Evolutionary conservation across 164 flowering plant genomes (phyloP).

Genomic region (Tetrastigma voinierianum): DNA sequence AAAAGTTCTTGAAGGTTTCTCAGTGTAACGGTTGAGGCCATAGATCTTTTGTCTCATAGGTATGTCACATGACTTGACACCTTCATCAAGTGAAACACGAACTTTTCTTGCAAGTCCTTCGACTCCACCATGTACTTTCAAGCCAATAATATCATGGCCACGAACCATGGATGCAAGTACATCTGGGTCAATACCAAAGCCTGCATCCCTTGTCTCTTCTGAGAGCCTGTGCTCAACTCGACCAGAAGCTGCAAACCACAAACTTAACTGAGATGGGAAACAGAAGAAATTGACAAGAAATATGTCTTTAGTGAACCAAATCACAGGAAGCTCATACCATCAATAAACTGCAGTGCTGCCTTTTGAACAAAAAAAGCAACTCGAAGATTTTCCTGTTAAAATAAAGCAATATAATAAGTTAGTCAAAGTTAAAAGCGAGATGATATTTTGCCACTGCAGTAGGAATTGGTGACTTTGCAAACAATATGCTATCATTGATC

Average conservation of each 20-base stretch:
- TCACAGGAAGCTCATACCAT: slow-evolving; percentile 20
- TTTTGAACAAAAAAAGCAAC: slow-evolving; percentile 36
- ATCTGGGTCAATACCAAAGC: slow-evolving; percentile 30
- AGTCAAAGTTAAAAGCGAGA: no score
- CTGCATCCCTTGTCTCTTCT: slow-evolving; percentile 28
- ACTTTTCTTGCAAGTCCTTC: slow-evolving; percentile 26
- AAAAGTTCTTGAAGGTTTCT: slow-evolving; percentile 30
- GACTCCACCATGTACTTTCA: slow-evolving; percentile 22
- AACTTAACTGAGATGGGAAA: background rate
- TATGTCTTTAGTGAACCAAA: background rate
- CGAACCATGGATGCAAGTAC: slow-evolving; percentile 37
- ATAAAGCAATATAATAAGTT: background rate
- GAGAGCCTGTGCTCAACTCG: slow-evolving; percentile 22
- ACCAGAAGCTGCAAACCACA: slow-evolving; percentile 18
- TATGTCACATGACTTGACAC: slow-evolving; percentile 15
- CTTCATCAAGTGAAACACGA: slow-evolving; percentile 26
- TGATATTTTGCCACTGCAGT: no score
- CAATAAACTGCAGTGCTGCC: slow-evolving; percentile 35
- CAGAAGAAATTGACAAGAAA: background rate
- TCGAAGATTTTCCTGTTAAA: slow-evolving; percentile 32
- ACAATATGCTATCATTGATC: no score
- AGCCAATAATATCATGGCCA: slow-evolving; percentile 24
- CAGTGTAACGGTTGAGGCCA: slow-evolving; percentile 31
- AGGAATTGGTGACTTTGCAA: no score
- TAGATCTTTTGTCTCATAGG: slow-evolving; percentile 26